A percentile compares a stretch with the other conserved stretches of the same genome.
phyloP scores from a whole-genome alignment of 2,329 filamentous ascomycete species.

The Dactylellina cionopaga region DNA sequence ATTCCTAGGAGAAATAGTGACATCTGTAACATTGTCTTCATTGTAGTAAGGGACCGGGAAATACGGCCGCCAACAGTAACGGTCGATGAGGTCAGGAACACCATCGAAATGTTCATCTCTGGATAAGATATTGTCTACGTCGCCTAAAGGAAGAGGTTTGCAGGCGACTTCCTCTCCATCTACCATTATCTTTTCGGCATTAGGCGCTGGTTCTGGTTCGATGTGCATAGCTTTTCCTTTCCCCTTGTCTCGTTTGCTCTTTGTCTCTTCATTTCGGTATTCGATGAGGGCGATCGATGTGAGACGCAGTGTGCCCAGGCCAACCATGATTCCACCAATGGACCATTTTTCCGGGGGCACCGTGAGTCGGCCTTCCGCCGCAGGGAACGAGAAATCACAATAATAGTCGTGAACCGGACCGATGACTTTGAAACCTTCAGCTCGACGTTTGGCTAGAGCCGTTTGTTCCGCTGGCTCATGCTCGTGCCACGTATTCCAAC shows the following conservation, averaged over 20 bases:
- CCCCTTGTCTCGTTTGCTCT: slow-evolving; percentile 25
- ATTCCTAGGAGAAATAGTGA: slow-evolving; percentile 34
- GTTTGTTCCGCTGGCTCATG: slow-evolving; percentile 42
- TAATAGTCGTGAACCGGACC: slow-evolving; percentile 45
- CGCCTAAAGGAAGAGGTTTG: slow-evolving; percentile 34
- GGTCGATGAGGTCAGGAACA: slow-evolving; percentile 38
- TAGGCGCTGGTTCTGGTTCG: neutral
- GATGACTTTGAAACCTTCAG: slow-evolving; percentile 49
- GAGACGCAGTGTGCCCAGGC: slow-evolving; percentile 42
- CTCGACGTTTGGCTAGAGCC: slow-evolving; percentile 38
- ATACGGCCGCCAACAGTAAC: slow-evolving; percentile 49
- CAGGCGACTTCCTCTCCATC: slow-evolving; percentile 37
- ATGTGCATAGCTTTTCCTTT: slow-evolving; percentile 38
- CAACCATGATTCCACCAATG: slow-evolving; percentile 40
- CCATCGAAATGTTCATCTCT: slow-evolving; percentile 37
- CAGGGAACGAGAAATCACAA: slow-evolving; percentile 32
- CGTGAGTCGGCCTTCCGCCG: slow-evolving; percentile 28
- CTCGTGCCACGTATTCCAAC: slow-evolving; percentile 39
- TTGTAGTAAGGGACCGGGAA: slow-evolving; percentile 42
- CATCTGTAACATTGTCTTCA: slow-evolving; percentile 38
- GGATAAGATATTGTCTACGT: slow-evolving; percentile 15
- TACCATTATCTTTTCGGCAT: neutral
- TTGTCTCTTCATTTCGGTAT: slow-evolving; percentile 39
- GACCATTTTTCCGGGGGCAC: slow-evolving; percentile 35
- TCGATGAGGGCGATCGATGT: slow-evolving; percentile 44